phyloP scores from a whole-genome alignment of 2,329 filamentous ascomycete genomes.

The Madurella fahalii region DNA sequence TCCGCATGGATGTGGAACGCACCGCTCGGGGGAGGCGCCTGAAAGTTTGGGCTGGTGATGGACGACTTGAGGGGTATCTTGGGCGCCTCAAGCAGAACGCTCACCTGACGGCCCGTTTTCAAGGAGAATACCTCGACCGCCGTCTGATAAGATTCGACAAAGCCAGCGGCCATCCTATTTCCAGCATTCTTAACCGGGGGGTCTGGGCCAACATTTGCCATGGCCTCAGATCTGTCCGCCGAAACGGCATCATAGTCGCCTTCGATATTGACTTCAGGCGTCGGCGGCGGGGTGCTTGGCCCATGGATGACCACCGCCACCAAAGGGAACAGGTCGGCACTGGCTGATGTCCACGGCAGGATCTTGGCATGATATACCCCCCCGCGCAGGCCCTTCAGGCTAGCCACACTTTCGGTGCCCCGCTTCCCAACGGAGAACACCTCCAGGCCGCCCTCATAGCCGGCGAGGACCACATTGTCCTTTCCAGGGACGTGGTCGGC shows the following conservation, averaged over 20 bases:
- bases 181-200: slow-evolving; percentile 26
- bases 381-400: slow-evolving; percentile 72
- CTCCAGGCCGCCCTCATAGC: slow-evolving; percentile 75
- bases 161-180: slow-evolving; percentile 35
- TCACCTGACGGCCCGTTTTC: slow-evolving; percentile 65
- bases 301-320: slow-evolving; percentile 79
- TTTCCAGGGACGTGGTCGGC: slow-evolving; percentile 36
- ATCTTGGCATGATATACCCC: slow-evolving; percentile 80
- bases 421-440: slow-evolving; percentile 70
- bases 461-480: slow-evolving; percentile 68
- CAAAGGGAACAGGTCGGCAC: slow-evolving; percentile 60
- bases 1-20: slow-evolving; percentile 71
- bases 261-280: slow-evolving; percentile 35
- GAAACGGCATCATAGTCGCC: slow-evolving; percentile 35
- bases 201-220: slow-evolving; percentile 39
- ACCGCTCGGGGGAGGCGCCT: slow-evolving; percentile 65
- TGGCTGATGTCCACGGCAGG: slow-evolving; percentile 60
- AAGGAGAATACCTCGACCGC: slow-evolving; percentile 87
- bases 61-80: slow-evolving; percentile 56
- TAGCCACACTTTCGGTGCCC: slow-evolving; percentile 64
- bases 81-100: slow-evolving; percentile 69
- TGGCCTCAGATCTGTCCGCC: slow-evolving; percentile 39
- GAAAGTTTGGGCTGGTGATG: slow-evolving; percentile 59
- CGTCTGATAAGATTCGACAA: slow-evolving; percentile 69
- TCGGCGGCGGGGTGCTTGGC: slow-evolving; percentile 51